phyloP scores from a whole-genome alignment of 768 basidiomycete species.

The Podaxis rugospora region DNA sequence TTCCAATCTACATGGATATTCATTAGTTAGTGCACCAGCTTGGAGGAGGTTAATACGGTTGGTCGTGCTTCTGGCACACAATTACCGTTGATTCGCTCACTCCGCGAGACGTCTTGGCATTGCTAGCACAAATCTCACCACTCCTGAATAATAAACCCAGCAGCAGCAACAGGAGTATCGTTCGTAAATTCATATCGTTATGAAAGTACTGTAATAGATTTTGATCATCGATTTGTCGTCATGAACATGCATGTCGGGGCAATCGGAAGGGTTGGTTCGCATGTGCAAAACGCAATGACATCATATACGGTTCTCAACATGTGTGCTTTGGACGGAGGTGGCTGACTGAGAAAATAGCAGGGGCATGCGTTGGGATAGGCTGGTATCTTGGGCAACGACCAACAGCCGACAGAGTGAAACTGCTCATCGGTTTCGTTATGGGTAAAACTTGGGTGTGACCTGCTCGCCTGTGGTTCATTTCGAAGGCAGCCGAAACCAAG shows the following conservation, averaged over 20 bases:
- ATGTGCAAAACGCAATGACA: not conserved
- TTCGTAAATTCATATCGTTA: not conserved
- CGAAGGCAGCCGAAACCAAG: conserved; percentile 5
- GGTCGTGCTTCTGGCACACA: not conserved
- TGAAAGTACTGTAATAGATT: not conserved
- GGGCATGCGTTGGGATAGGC: not conserved
- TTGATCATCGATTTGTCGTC: not conserved
- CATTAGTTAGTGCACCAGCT: not conserved
- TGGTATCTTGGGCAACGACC: not conserved
- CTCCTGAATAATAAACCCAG: not conserved
- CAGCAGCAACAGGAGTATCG: too few species aligned
- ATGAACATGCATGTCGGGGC: not conserved
- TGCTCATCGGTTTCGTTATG: not conserved
- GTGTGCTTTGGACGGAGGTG: not conserved
- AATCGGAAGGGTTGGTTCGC: not conserved
- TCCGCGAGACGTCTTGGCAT: not conserved
- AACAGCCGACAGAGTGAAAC: not conserved
- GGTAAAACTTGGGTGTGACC: conserved; percentile 5
- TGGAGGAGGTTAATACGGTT: not conserved
- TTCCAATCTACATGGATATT: not conserved
- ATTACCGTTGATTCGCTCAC: not conserved
- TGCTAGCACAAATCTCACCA: not conserved
- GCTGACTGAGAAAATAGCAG: not conserved
- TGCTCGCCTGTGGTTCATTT: conserved; percentile 12
- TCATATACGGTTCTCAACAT: not conserved